Evolutionary conservation across 768 basidiomycete genomes (phyloP).

Genomic region (Xerocomus potaroensis): DNA sequence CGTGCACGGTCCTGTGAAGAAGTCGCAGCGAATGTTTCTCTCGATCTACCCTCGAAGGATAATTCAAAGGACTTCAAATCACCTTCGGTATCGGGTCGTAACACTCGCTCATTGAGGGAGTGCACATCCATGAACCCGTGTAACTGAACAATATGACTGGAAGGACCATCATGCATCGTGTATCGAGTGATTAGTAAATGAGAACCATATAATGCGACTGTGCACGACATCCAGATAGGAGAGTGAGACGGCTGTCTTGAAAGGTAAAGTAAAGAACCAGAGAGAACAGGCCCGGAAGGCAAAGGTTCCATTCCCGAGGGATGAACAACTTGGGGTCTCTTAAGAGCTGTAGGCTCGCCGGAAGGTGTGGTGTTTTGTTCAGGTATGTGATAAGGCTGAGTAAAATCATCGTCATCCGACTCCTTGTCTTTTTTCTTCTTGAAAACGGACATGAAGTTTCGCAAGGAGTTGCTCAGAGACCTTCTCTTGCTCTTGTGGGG

Average conservation of each 20-base stretch:
- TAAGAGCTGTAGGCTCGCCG: background rate
- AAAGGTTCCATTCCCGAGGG: background rate
- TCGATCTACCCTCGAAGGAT: slow-evolving; percentile 46
- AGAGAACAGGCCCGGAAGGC: slow-evolving; percentile 3
- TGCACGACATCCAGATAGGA: slow-evolving; percentile 50
- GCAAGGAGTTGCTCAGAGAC: slow-evolving; percentile 60
- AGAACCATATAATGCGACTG: slow-evolving; percentile 32
- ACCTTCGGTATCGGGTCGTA: slow-evolving; percentile 39
- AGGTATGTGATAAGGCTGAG: slow-evolving; percentile 3
- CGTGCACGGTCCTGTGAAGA: slow-evolving; percentile 61
- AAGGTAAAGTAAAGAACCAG: slow-evolving; percentile 45
- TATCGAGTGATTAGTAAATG: slow-evolving; percentile 48
- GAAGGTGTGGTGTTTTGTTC: slow-evolving; percentile 2
- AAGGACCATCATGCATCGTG: slow-evolving; percentile 37
- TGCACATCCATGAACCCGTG: slow-evolving; percentile 58
- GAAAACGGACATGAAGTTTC: slow-evolving; percentile 59
- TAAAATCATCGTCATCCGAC: slow-evolving; percentile 22
- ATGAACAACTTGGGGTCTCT: slow-evolving; percentile 1
- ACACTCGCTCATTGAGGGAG: slow-evolving; percentile 49
- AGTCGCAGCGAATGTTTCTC: slow-evolving; percentile 59
- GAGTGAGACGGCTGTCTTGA: slow-evolving; percentile 30
- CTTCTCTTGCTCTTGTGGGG: slow-evolving; percentile 40
- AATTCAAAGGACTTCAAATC: slow-evolving; percentile 61
- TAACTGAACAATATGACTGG: slow-evolving; percentile 46
- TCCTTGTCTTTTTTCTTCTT: slow-evolving; percentile 42